phyloP scores from a whole-genome alignment of 2,329 filamentous ascomycete genomes.

The Penicillium sp. region DNA sequence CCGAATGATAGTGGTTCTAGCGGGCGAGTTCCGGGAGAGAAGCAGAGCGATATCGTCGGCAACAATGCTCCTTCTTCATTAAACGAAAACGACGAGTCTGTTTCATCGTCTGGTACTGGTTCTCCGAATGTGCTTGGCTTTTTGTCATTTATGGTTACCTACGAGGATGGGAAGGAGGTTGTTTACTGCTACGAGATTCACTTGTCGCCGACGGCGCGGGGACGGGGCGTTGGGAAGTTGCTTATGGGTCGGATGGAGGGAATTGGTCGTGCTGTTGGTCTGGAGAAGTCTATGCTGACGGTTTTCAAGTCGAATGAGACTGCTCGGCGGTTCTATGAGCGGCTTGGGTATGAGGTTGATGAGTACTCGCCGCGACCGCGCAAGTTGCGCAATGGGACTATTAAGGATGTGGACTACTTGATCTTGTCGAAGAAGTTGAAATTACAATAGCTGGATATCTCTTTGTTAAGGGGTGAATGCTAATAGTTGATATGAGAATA shows the following conservation, averaged over 20 bases:
- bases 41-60: background rate
- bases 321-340: constrained; percentile 51
- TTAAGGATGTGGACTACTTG: constrained; percentile 51
- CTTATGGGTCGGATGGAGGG: constrained; percentile 51
- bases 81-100: background rate
- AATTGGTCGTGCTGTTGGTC: constrained; percentile 45
- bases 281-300: constrained; percentile 60
- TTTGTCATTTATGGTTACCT: constrained; percentile 56
- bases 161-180: constrained; percentile 55
- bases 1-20: background rate
- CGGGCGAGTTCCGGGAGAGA: background rate
- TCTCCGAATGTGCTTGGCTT: constrained; percentile 38
- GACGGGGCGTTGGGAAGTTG: constrained; percentile 51
- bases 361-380: constrained; percentile 52
- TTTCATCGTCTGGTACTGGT: background rate
- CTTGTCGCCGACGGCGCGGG: constrained; percentile 44
- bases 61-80: background rate
- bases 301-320: constrained; percentile 53
- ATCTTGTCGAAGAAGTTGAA: constrained; percentile 51
- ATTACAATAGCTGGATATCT: background rate
- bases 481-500: background rate
- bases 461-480: background rate
- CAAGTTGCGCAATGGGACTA: constrained; percentile 48
- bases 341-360: constrained; percentile 52
- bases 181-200: constrained; percentile 66